Conservation (phyloP, 768 basidiomycete species). For the Phanerodontia chrysosporium region DNA sequence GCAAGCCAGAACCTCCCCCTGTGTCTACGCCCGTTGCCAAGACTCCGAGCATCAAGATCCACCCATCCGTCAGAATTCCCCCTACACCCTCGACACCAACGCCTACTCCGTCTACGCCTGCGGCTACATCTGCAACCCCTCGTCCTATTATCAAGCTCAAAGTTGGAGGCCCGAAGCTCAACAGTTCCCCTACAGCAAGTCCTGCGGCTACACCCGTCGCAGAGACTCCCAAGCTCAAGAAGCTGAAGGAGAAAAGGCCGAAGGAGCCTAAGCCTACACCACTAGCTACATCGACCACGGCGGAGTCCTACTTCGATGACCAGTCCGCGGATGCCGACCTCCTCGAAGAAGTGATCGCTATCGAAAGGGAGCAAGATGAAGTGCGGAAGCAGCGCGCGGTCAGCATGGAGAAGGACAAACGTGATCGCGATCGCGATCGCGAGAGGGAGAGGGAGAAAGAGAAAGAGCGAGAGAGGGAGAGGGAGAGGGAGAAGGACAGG, state of each 20-base stretch:
- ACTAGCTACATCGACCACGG: slow-evolving; percentile 38
- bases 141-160: slow-evolving; percentile 69
- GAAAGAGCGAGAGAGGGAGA: slow-evolving; percentile 19
- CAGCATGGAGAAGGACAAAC: slow-evolving; percentile 16
- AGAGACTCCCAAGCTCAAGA: slow-evolving; percentile 16
- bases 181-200: slow-evolving; percentile 16
- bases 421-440: background rate
- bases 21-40: slow-evolving; percentile 7
- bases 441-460: slow-evolving; percentile 4
- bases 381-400: slow-evolving; percentile 22
- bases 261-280: slow-evolving; percentile 30
- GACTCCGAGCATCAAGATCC: slow-evolving; percentile 13
- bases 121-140: slow-evolving; percentile 27
- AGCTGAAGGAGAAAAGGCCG: slow-evolving; percentile 20
- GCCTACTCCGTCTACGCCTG: slow-evolving; percentile 2
- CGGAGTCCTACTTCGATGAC: slow-evolving; percentile 60
- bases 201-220: slow-evolving; percentile 10
- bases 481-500: slow-evolving; percentile 10
- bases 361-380: slow-evolving; percentile 64
- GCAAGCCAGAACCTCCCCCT: slow-evolving; percentile 3
- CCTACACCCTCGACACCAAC: slow-evolving; percentile 12
- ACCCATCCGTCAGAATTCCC: background rate
- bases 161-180: slow-evolving; percentile 31
- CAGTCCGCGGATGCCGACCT: slow-evolving; percentile 66
- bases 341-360: slow-evolving; percentile 76